Conservation (phyloP, 805 yeast species). For the Saturnispora zaruensis region DNA sequence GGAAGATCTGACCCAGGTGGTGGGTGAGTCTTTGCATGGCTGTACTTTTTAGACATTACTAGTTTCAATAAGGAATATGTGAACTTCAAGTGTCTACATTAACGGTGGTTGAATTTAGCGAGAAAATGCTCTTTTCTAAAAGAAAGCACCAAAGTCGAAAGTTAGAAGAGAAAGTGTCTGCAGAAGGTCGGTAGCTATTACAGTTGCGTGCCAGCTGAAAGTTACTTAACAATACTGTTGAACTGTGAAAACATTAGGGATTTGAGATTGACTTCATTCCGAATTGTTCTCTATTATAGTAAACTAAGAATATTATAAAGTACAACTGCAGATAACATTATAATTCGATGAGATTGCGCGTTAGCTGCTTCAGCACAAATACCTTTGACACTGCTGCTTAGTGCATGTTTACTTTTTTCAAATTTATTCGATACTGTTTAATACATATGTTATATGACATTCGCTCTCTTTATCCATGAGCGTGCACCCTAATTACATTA, state of each 20-base stretch:
- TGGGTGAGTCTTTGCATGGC: slow-evolving; percentile 8
- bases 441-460: neutral
- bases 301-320: too few relatives aligned
- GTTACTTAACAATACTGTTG: too few relatives aligned
- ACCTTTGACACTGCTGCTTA: too few relatives aligned
- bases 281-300: too few relatives aligned
- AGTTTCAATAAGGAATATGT: neutral
- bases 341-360: too few relatives aligned
- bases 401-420: too few relatives aligned
- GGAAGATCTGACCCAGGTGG: slow-evolving; percentile 4
- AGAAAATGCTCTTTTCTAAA: neutral
- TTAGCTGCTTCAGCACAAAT: too few relatives aligned
- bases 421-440: neutral
- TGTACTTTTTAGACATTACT: slow-evolving; percentile 5
- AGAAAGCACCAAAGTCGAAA: neutral
- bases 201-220: neutral
- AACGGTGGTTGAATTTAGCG: neutral
- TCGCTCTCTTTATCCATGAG: neutral
- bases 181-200: neutral
- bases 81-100: neutral
- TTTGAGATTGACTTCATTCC: too few relatives aligned
- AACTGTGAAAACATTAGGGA: too few relatives aligned
- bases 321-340: too few relatives aligned
- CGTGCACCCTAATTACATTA: neutral
- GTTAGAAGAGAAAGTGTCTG: neutral